Evolutionary conservation across 2,329 filamentous ascomycete species (phyloP).

Genomic region (Trichophyton rubrum): DNA sequence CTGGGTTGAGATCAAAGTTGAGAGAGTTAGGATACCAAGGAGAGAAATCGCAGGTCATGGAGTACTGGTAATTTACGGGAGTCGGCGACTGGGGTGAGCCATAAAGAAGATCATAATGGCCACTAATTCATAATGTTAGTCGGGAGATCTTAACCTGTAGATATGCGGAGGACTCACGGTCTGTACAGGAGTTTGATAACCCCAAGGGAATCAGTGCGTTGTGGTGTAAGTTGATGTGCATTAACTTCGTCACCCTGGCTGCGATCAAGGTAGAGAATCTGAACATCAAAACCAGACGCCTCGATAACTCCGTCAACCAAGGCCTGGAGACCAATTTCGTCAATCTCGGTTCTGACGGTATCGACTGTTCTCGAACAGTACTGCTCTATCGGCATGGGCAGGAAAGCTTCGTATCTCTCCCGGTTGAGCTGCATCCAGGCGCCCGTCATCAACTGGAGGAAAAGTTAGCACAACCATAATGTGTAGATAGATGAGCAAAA

Average conservation of each 20-base stretch:
- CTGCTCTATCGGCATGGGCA: slow-evolving; percentile 50
- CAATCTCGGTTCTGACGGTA: slow-evolving; percentile 68
- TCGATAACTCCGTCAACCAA: slow-evolving; percentile 69
- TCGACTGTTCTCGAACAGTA: slow-evolving; percentile 64
- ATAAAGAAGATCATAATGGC: slow-evolving; percentile 93
- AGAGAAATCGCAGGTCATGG: slow-evolving; percentile 27
- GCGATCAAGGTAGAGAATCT: slow-evolving; percentile 83
- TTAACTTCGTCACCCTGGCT: slow-evolving; percentile 65
- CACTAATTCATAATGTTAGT: slow-evolving; percentile 32
- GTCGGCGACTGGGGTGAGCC: slow-evolving; percentile 38
- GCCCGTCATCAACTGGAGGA: slow-evolving; percentile 61
- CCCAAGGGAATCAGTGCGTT: slow-evolving; percentile 33
- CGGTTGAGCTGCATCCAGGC: slow-evolving; percentile 70
- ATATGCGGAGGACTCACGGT: slow-evolving; percentile 39
- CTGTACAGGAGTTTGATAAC: slow-evolving; percentile 56
- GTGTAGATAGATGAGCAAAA: neutral
- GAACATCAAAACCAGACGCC: slow-evolving; percentile 64
- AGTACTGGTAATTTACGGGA: slow-evolving; percentile 32
- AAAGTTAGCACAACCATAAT: slow-evolving; percentile 3
- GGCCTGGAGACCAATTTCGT: slow-evolving; percentile 71
- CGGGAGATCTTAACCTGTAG: neutral
- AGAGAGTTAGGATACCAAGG: slow-evolving; percentile 28
- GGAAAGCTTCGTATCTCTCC: slow-evolving; percentile 58
- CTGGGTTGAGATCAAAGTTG: slow-evolving; percentile 30
- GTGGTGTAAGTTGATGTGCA: slow-evolving; percentile 30